phyloP scores from a whole-genome alignment of 768 basidiomycete species.

The Podaxis rugospora region DNA sequence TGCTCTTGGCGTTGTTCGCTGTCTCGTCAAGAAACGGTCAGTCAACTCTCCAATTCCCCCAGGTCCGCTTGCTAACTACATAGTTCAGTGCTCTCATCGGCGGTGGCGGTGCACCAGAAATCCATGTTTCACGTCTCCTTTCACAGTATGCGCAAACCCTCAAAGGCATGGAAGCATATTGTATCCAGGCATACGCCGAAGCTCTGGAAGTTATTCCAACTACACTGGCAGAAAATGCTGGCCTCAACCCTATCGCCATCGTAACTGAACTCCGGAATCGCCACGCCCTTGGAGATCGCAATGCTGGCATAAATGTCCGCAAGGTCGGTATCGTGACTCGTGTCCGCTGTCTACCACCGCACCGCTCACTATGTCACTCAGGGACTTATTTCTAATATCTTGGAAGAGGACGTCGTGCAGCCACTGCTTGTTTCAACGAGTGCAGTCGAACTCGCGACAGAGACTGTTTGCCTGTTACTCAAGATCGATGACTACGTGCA shows the following conservation, averaged over 20 bases:
- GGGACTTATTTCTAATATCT: conserved; percentile 95
- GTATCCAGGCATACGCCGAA: conserved; percentile 98
- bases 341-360: not conserved
- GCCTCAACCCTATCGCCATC: conserved; percentile 95
- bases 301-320: conserved; percentile 96
- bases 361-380: conserved; percentile 22
- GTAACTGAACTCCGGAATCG: conserved; percentile 97
- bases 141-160: conserved; percentile 89
- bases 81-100: conserved; percentile 77
- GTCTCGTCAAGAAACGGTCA: conserved; percentile 96
- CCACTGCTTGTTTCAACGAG: conserved; percentile 93
- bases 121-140: conserved; percentile 89
- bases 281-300: conserved; percentile 91
- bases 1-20: conserved; percentile 97
- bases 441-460: conserved; percentile 91
- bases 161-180: conserved; percentile 98
- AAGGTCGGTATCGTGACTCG: conserved; percentile 52
- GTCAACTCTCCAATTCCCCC: conserved; percentile 15
- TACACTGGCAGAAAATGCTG: conserved; percentile 97
- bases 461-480: conserved; percentile 93
- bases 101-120: conserved; percentile 97
- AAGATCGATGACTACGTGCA: conserved; percentile 96
- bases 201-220: conserved; percentile 97
- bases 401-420: conserved; percentile 97
- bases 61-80: not conserved